Base-by-base conservation (phyloP, 164 flowering plant species). In the Dillenia turbinata region DNA sequence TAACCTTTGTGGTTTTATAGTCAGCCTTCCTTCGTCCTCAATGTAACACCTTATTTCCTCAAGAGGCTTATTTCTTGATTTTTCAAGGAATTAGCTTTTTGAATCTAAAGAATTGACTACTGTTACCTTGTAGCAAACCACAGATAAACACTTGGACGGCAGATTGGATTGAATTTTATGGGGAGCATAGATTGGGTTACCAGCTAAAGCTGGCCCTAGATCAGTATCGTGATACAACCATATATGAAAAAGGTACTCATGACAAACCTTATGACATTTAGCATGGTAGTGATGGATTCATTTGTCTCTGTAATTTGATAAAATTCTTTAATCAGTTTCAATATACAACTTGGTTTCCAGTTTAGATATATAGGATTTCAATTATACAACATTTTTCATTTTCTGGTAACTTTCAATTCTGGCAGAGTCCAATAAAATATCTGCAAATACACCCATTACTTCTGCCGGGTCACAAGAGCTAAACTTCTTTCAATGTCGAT, bases 111-210 rank as follows among this genome's bases (percentile, higher is more conserved):
- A 33, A 14, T 61, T 52, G 19, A 53, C 47, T 16, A 59, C 14
- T 43, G 8, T 53, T 26, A 11, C 43, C 55, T 53, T 83, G 54
- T 66, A 91, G 97, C 72, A 94, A 97, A 56, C 96, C 97, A 26
- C 99, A 94, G 81, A 88, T 85, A 68, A 91, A 89, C 75, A 85
- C 86, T 16, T 94, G 99, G 97, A 68, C 84, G 47, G 77, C 95
- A 26, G 89, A 94, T 60, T 94, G 97, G 98, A 65, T 89, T 57
- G 77, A 86, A 54, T 91, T 94, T 69, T 94, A 79, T 50, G 86
- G 85, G 43, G 93, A 85, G 80, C 88, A 90, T 69, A 83, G 98
- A 75, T 69, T 91, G 78, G 95, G 95, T 62, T 94, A 85, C 81
- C 99, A 91, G 71, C 75, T 94, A 44, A 78, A 88, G 72, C 76